A percentile compares a stretch with the other conserved stretches of the same genome.
Evolutionary conservation across 2,329 filamentous ascomycete genomes (phyloP).

Genomic region (Ophiostoma sp.): DNA sequence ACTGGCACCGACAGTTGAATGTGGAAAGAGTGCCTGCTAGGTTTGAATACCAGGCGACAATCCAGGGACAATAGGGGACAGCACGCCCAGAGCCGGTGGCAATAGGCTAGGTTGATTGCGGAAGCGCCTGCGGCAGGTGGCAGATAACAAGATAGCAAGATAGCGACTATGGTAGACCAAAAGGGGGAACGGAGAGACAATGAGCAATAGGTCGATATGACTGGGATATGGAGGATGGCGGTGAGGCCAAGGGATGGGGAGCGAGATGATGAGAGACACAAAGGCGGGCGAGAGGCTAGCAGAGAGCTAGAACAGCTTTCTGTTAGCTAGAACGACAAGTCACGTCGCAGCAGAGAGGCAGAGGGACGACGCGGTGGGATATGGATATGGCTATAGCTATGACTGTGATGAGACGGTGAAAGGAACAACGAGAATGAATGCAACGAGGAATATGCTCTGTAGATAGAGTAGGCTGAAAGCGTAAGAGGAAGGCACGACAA

Average conservation of each 20-base stretch:
- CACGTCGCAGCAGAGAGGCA: not conserved
- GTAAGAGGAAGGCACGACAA: not conserved
- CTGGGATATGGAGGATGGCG: not conserved
- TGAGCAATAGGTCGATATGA: not conserved
- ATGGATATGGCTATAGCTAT: not conserved
- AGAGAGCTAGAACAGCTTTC: not conserved
- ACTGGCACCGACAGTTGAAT: not conserved
- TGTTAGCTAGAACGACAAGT: not conserved
- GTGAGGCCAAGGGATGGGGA: constrained; percentile 12
- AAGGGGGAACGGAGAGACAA: not conserved
- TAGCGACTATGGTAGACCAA: not conserved
- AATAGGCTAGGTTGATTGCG: not conserved
- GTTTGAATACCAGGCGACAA: not conserved
- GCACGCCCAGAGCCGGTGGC: not conserved
- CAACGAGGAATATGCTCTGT: not conserved
- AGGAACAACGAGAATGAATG: not conserved
- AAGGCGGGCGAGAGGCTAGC: not conserved
- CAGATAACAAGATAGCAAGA: not conserved
- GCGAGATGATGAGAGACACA: not conserved
- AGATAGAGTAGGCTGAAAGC: not conserved
- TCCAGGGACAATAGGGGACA: not conserved
- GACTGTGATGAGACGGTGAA: not conserved
- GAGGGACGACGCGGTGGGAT: not conserved
- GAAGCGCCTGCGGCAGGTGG: not conserved
- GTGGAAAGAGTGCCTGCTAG: not conserved